Percentiles rank a stretch among this genome's conserved stretches.
Evolutionary conservation across 164 flowering plant species (phyloP).

Genomic region (grape (Vitis vinifera)): ASM3070453v1 NC_081809.1:18866501-18867000

Average conservation of each 20-base stretch:
- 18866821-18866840: conserved; percentile 76
- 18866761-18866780: conserved; percentile 68
- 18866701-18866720: conserved; percentile 47
- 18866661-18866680: conserved; percentile 92
- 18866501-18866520: conserved; percentile 64
- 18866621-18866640: conserved; percentile 94
- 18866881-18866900: conserved; percentile 63
- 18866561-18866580: conserved; percentile 86
- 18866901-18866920: conserved; percentile 62
- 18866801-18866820: conserved; percentile 74
- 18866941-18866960: conserved; percentile 89
- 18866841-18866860: conserved; percentile 72
- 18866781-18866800: conserved; percentile 51
- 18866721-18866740: conserved; percentile 56
- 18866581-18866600: conserved; percentile 92
- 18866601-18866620: conserved; percentile 98
- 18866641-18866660: conserved; percentile 92
- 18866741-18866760: conserved; percentile 86
- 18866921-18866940: conserved; percentile 86
- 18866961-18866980: conserved; percentile 94
- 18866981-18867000: conserved; percentile 41
- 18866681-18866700: conserved; percentile 90
- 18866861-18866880: conserved; percentile 65
- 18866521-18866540: conserved; percentile 66
- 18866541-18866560: conserved; percentile 82